Evolutionary conservation across 2,329 filamentous ascomycete species (phyloP).

Genomic region (Hymenoscyphus occultus): DNA sequence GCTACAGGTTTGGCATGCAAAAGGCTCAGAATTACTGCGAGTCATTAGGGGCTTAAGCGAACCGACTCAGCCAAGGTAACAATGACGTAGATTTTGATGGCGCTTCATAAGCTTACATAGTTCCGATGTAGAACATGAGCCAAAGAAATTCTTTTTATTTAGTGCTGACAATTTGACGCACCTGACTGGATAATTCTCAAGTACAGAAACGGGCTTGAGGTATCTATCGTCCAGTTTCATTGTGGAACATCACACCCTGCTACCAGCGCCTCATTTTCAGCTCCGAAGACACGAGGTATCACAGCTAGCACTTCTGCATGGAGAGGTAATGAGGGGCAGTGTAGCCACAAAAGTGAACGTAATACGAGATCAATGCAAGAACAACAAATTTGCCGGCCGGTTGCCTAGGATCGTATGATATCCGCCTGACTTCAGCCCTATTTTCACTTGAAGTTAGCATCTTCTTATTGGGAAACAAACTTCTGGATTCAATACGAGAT

Average conservation of each 20-base stretch:
- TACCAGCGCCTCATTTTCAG: background rate
- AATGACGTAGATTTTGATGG: background rate
- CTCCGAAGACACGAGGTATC: background rate
- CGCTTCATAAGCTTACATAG: background rate
- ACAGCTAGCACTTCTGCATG: background rate
- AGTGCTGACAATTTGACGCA: background rate
- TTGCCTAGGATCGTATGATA: background rate
- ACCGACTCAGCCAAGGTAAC: background rate
- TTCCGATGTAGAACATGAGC: background rate
- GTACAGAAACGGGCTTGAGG: background rate
- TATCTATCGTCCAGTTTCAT: background rate
- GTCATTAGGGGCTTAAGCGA: constrained; percentile 3
- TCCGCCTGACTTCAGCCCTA: background rate
- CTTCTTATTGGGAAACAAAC: background rate
- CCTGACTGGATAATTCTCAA: background rate
- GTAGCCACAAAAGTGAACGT: background rate
- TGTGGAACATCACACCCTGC: background rate
- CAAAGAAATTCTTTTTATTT: background rate
- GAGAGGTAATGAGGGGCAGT: background rate
- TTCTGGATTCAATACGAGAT: background rate
- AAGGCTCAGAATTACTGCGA: background rate
- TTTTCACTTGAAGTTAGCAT: background rate
- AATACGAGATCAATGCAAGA: background rate
- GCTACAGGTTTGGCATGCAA: background rate
- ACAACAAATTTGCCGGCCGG: background rate